These are phyloP conservation scores for Neonectria neomacrospora DNA, from an alignment of 2,329 filamentous ascomycete species.

Conservation along the genomic window DNA sequence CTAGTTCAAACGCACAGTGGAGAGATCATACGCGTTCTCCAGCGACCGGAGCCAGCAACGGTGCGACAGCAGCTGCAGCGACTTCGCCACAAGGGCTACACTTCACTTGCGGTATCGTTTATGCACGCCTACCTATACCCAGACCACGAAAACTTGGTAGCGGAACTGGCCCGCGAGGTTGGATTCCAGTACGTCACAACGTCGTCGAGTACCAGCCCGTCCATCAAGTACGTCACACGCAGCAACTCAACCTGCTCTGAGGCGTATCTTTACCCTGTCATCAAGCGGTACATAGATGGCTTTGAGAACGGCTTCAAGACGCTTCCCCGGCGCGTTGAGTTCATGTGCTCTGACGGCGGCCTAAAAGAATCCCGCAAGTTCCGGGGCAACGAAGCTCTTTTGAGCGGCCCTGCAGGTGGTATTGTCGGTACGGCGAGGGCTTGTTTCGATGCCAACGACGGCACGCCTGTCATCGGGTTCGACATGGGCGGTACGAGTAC, in stretches of 20 bases:
- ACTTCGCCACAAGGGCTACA: constrained; percentile 73
- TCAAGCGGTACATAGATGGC: constrained; percentile 73
- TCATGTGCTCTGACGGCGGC: constrained; percentile 70
- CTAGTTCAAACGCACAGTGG: constrained; percentile 66
- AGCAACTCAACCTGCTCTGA: constrained; percentile 76
- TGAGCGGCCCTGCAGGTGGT: constrained; percentile 76
- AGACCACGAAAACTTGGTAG: constrained; percentile 80
- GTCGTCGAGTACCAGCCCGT: constrained; percentile 74
- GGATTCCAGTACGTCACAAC: constrained; percentile 77
- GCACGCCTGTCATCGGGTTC: constrained; percentile 66
- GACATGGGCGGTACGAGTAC: constrained; percentile 73
- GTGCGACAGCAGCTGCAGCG: constrained; percentile 67
- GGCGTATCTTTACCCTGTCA: constrained; percentile 77
- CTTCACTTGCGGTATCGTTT: constrained; percentile 83
- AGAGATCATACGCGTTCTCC: constrained; percentile 72
- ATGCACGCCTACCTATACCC: constrained; percentile 92
- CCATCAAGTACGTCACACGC: constrained; percentile 76
- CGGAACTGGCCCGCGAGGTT: constrained; percentile 76
- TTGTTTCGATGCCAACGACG: constrained; percentile 72
- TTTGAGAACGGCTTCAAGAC: constrained; percentile 73
- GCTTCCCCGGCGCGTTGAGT: constrained; percentile 69
- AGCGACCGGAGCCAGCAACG: constrained; percentile 60
- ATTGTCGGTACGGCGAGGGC: constrained; percentile 77
- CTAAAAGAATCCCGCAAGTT: constrained; percentile 65
- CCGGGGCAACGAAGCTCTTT: constrained; percentile 71